Conservation (phyloP, 2,329 filamentous ascomycete species). For the Verticillium dahliae region DNA sequence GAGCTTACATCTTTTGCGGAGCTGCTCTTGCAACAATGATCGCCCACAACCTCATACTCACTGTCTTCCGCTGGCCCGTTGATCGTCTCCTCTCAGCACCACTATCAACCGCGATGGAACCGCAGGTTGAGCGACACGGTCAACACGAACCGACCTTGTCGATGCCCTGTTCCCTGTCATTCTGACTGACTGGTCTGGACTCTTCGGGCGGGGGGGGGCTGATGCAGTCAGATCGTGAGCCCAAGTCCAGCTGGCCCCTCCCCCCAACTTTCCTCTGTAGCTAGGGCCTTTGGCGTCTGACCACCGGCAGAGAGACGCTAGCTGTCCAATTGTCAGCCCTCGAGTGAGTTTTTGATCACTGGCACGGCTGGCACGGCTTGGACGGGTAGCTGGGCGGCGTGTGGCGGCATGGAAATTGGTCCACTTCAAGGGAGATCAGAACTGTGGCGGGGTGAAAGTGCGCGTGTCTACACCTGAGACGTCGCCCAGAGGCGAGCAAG, state of each 20-base stretch:
- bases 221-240: not conserved
- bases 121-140: not conserved
- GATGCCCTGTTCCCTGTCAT: not conserved
- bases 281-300: not conserved
- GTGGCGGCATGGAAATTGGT: not conserved
- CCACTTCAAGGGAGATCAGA: not conserved
- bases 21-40: not conserved
- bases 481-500: not conserved
- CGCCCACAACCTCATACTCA: not conserved
- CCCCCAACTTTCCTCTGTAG: not conserved
- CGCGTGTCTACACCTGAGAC: not conserved
- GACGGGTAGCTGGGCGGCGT: not conserved
- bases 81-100: not conserved
- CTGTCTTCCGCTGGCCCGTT: not conserved
- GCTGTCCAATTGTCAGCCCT: not conserved
- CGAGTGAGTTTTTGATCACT: not conserved
- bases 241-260: not conserved
- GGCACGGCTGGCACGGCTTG: too few relatives aligned
- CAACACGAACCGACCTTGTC: not conserved
- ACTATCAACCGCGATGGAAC: not conserved
- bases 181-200: not conserved
- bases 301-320: not conserved
- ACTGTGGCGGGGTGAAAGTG: not conserved
- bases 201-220: not conserved
- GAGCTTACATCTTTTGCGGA: not conserved